Base-by-base conservation (phyloP, 2,329 filamentous ascomycete species). In the Xylariomycetidae sp. region DNA sequence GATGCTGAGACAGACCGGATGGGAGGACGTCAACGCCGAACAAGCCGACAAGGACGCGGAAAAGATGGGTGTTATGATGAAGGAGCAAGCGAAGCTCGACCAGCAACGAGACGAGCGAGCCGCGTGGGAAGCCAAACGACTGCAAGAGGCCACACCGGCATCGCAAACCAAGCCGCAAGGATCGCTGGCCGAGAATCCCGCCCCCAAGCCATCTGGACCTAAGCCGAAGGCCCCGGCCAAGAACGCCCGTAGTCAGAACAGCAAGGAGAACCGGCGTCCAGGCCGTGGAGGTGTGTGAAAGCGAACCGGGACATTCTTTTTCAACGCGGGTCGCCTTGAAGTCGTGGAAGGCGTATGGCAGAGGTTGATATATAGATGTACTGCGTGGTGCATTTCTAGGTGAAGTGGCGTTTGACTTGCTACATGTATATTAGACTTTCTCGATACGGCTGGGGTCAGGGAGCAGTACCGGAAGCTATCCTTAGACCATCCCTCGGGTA, bases 1-100 rank as follows among this genome's bases (percentile, higher is more conserved):
- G 26, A 79, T 89, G 38, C 62, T 92, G 19, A 68, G 72, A 39
- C 74, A 74, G 27, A 71, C 86, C 32, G 74, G 76, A 2, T 82
- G 84, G 64, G 82, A 87, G 48, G 76, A 84, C 48, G 56, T 85
- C 32, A 67, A 76, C 37, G 50, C 57, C 14, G 47, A 48, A 2
- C 50, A 60, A 31, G 47, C 63, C 9, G 39, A 37, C 9, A 42
- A 46, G 22, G 50, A 60, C 12, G 57, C 60, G 30, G 39, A 48
- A 10, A 52, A 47, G 16, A 42, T 65, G 24, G 34, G 27, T 3
- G 25, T n/a, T 2, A 35, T 49, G 16, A 47, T 56, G 13, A 53
- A 59, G 15, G 40, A 48, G 17, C 47, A 48, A 20, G 26, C 19
- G 13, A 23, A 40, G 17, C 32, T 48, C 12, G 35, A 47, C 10